Conservation (phyloP, 2,329 filamentous ascomycete species). For the Onygenales sp. region DNA sequence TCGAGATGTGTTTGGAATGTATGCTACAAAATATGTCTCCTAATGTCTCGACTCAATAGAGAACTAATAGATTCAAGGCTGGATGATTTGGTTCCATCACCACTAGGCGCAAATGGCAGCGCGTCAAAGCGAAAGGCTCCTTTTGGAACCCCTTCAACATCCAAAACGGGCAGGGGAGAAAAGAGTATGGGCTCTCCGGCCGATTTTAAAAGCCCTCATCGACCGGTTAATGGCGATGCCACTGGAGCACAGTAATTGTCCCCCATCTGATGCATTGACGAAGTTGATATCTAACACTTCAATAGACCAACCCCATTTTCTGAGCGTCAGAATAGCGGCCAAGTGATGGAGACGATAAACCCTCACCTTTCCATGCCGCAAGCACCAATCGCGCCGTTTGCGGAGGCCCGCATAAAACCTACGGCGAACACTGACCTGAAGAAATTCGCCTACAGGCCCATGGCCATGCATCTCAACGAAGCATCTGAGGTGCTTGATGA, state of each 20-base stretch:
- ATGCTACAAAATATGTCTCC: slow-evolving; percentile 8
- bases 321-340: slow-evolving; percentile 68
- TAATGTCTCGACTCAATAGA: not conserved
- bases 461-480: slow-evolving; percentile 91
- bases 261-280: not conserved
- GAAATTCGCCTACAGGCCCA: slow-evolving; percentile 82
- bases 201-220: slow-evolving; percentile 28
- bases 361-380: slow-evolving; percentile 58
- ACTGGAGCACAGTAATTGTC: not conserved
- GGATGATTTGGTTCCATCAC: slow-evolving; percentile 58
- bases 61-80: slow-evolving; percentile 35
- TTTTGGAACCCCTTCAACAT: slow-evolving; percentile 37
- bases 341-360: slow-evolving; percentile 77
- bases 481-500: slow-evolving; percentile 90
- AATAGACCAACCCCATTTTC: slow-evolving; percentile 53
- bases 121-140: slow-evolving; percentile 46
- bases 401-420: slow-evolving; percentile 71
- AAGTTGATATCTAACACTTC: slow-evolving; percentile 14
- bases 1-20: slow-evolving; percentile 77
- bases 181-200: slow-evolving; percentile 44
- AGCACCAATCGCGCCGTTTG: slow-evolving; percentile 59
- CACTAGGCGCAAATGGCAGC: slow-evolving; percentile 30
- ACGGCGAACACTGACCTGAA: slow-evolving; percentile 81
- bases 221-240: slow-evolving; percentile 21
- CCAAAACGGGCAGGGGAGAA: slow-evolving; percentile 34